phyloP scores from a whole-genome alignment of 192 early-diverging fungal species.

The Linnemannia schmuckeri region DNA sequence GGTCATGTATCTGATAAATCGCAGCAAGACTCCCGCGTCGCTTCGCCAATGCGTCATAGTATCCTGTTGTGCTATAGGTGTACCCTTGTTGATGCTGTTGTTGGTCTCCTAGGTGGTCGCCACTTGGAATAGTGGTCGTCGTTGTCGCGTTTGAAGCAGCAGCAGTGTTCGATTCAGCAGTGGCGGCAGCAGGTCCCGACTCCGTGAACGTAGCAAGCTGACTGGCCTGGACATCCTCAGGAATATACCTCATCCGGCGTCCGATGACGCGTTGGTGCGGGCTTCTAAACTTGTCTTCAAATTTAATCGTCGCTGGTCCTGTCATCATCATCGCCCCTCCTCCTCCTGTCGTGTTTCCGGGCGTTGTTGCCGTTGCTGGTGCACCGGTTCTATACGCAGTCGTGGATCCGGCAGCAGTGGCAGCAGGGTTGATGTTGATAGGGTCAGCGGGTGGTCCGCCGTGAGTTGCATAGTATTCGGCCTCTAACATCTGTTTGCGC shows the following conservation, averaged over 20 bases:
- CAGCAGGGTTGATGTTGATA: not conserved
- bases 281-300: conserved; percentile 17
- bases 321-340: not conserved
- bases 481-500: conserved; percentile 42
- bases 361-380: not conserved
- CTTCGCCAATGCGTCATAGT: not conserved
- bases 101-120: not conserved
- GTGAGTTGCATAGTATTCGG: conserved; percentile 42
- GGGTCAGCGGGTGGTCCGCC: conserved; percentile 2
- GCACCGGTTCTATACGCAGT: not conserved
- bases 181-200: not conserved
- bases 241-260: not conserved
- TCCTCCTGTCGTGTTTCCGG: not conserved
- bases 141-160: not conserved
- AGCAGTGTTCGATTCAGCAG: not conserved
- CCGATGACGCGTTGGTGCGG: conserved; percentile 17
- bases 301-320: conserved; percentile 1
- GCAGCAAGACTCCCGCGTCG: not conserved
- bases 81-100: not conserved
- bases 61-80: not conserved
- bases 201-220: not conserved
- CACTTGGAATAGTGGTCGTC: not conserved
- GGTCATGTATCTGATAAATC: not conserved
- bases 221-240: not conserved
- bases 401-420: not conserved